These are phyloP conservation scores for Ophiocordyceps australis DNA, from an alignment of 2,329 filamentous ascomycete genomes.

Conservation along the genomic window DNA sequence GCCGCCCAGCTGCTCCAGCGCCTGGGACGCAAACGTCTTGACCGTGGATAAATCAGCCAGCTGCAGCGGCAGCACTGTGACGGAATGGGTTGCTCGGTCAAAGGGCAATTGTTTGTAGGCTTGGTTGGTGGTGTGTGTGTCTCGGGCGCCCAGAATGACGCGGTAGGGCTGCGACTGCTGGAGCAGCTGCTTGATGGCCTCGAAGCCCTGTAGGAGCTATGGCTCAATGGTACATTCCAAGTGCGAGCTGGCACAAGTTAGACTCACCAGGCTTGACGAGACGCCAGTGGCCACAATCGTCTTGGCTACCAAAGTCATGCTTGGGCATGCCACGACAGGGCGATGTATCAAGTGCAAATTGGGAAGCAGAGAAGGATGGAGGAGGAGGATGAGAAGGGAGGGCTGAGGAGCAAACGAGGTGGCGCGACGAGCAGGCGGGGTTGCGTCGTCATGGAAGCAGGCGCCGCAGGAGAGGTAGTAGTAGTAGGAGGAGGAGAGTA, in stretches of 20 bases:
- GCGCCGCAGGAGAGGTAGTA: too few relatives aligned
- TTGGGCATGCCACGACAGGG: too few relatives aligned
- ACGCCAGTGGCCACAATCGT: neutral
- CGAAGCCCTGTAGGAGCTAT: constrained; percentile 36
- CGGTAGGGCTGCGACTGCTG: constrained; percentile 23
- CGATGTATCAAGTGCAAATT: too few relatives aligned
- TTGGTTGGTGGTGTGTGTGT: constrained; percentile 18
- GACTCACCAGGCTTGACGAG: neutral
- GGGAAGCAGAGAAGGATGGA: too few relatives aligned
- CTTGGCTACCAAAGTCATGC: neutral
- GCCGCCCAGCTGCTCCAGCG: constrained; percentile 20
- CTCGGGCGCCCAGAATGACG: constrained; percentile 30
- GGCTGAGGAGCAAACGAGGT: too few relatives aligned
- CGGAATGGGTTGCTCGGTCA: constrained; percentile 17
- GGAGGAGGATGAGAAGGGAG: too few relatives aligned
- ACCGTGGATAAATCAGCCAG: constrained; percentile 24
- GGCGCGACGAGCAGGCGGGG: too few relatives aligned
- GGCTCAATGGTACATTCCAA: too few relatives aligned
- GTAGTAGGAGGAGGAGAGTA: too few relatives aligned
- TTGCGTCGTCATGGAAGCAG: too few relatives aligned
- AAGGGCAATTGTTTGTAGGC: constrained; percentile 23
- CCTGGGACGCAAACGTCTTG: constrained; percentile 24
- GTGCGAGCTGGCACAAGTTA: too few relatives aligned
- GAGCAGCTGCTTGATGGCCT: constrained; percentile 32
- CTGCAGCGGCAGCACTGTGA: constrained; percentile 29